These are phyloP conservation scores for Leucosporidium yakuticum DNA, from an alignment of 768 basidiomycete genomes.

Conservation along the genomic window DNA sequence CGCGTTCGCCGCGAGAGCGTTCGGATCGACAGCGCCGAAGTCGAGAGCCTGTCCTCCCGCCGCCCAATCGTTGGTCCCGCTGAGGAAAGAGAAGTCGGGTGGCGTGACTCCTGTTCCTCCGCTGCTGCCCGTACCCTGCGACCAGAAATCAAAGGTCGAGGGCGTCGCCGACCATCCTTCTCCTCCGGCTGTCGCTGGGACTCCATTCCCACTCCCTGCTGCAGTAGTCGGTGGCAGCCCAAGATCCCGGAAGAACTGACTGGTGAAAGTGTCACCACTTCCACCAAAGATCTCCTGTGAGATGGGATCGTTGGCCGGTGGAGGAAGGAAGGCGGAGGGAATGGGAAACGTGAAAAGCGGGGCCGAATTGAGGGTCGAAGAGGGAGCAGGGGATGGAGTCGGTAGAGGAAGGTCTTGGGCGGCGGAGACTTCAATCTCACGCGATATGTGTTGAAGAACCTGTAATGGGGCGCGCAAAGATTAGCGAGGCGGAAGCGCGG, in stretches of 20 bases:
- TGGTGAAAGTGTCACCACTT: not conserved
- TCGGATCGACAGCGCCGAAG: not conserved
- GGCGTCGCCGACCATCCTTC: not conserved
- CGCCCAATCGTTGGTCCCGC: not conserved
- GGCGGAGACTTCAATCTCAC: not conserved
- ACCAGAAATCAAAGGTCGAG: too few species aligned
- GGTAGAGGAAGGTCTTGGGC: not conserved
- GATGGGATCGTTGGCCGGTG: not conserved
- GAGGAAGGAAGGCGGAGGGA: not conserved
- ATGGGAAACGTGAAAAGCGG: too few species aligned
- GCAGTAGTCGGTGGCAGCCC: too few species aligned
- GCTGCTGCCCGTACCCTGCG: too few species aligned
- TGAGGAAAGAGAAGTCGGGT: not conserved
- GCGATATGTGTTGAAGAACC: not conserved
- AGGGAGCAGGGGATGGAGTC: not conserved
- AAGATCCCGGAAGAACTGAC: not conserved
- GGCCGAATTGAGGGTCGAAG: not conserved
- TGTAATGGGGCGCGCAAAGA: not conserved
- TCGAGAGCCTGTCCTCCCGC: not conserved
- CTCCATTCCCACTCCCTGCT: not conserved
- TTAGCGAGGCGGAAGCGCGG: too few species aligned
- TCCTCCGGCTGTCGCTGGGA: not conserved
- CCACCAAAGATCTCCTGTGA: not conserved
- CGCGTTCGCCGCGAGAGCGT: not conserved
- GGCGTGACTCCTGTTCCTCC: not conserved